Base-by-base conservation (phyloP, 192 early-diverging fungal genomes). In the Entomortierella parvispora region DNA sequence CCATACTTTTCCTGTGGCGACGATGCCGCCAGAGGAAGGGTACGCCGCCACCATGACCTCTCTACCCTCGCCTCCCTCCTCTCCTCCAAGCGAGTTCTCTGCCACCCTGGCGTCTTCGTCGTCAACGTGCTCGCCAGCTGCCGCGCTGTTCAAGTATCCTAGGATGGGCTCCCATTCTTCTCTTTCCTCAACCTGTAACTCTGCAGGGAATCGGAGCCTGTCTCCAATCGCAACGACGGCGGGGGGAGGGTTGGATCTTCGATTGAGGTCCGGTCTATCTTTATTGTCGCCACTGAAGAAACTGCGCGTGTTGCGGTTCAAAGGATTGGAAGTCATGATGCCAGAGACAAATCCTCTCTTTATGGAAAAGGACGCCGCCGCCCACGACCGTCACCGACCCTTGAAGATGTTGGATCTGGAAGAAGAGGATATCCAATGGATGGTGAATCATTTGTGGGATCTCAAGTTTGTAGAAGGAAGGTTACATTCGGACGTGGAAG, bases 251-350 rank as follows among this genome's bases (percentile, higher is more conserved):
- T 33, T 71, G 11, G 54, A 63, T 17, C 34, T 71, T 10, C 49
- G 48, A 2, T 29, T 71, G 1, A 12, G 49, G 6, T 63, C 54
- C 9, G 69, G 69, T 29, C 45, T 71, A 9, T 54, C 48, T 1
- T 54, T 63, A 34, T 28, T 71, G 8, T 7, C n/a, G 7, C 48
- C 54, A 1, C 48, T 71, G 12, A 63, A 59, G 62, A 57, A 45
- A 29, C 26, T 71, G 20, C 54, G 56, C n/a, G 51, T 64, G 54
- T 26, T 71, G 22, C 32, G 69, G 32, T 71, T 71, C 44, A 71
- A 54, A 17, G 69, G 69, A 7, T 2, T 33, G 4, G 55, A 63
- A 12, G 54, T 58, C 12, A 11, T 37, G 52, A 64, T 71, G 61
- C 12, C 37, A 12, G 12, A 12, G 37, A 40, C 37, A 40, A 40